Evolutionary conservation across 2,329 filamentous ascomycete genomes (phyloP).

Genomic region (Aspergillus brunneoviolaceus): DNA sequence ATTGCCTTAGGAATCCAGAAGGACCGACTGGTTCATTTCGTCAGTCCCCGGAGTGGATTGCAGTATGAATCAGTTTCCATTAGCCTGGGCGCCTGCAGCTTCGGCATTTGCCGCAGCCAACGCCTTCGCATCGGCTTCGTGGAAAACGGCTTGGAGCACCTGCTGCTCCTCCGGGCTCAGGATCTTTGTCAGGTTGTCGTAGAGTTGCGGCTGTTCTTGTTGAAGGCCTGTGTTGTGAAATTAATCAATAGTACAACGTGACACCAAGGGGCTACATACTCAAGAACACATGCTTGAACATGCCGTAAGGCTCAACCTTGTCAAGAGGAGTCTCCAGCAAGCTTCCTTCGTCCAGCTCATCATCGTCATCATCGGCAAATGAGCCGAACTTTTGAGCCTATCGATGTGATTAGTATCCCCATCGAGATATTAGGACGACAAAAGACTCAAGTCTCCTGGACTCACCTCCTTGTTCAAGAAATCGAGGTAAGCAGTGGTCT

Average conservation of each 20-base stretch:
- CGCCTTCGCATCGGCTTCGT: slow-evolving; percentile 63
- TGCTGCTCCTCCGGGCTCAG: slow-evolving; percentile 78
- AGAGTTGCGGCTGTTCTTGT: slow-evolving; percentile 86
- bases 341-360: slow-evolving; percentile 88
- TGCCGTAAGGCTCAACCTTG: slow-evolving; percentile 87
- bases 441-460: slow-evolving; percentile 2
- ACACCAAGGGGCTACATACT: slow-evolving; percentile 59
- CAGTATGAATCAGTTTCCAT: slow-evolving; percentile 33
- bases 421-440: background rate
- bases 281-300: slow-evolving; percentile 79
- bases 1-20: slow-evolving; percentile 13
- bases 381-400: slow-evolving; percentile 81
- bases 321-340: slow-evolving; percentile 92
- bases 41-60: slow-evolving; percentile 19
- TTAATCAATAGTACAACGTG: slow-evolving; percentile 29
- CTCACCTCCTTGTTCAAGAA: slow-evolving; percentile 88
- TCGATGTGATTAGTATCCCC: slow-evolving; percentile 17
- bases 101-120: slow-evolving; percentile 41
- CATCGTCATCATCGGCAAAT: slow-evolving; percentile 73
- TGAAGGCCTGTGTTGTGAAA: slow-evolving; percentile 65
- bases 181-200: slow-evolving; percentile 74
- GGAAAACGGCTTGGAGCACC: slow-evolving; percentile 74
- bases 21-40: slow-evolving; percentile 21
- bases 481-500: slow-evolving; percentile 90
- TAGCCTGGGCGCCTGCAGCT: slow-evolving; percentile 35